Percentiles rank a stretch among this genome's conserved stretches.
phyloP scores from a whole-genome alignment of 208 protist genomes.

The Naegleria fowleri region DNA sequence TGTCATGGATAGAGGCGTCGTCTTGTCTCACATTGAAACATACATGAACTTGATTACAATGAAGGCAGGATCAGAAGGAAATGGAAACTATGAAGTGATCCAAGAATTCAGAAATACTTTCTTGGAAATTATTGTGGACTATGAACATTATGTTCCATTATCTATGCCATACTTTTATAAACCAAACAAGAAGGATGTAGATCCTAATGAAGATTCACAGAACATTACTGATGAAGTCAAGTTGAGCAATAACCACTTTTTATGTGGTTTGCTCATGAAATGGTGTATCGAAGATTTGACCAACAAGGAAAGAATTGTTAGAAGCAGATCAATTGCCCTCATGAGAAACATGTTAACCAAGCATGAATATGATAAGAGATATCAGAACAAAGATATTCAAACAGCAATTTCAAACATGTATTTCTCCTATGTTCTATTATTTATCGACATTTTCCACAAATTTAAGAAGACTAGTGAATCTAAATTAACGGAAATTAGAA shows the following conservation, averaged over 20 bases:
- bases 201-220: not conserved
- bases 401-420: not conserved
- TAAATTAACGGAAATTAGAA: not conserved
- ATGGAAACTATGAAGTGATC: not conserved
- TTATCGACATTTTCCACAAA: not conserved
- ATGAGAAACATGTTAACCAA: not conserved
- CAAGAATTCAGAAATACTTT: constrained; percentile 47
- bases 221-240: not conserved
- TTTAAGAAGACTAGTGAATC: not conserved
- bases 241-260: not conserved
- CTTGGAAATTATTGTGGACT: constrained; percentile 46
- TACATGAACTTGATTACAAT: not conserved
- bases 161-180: constrained; percentile 41
- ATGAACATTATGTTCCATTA: constrained; percentile 51
- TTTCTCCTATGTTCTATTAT: not conserved
- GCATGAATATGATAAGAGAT: constrained; percentile 18
- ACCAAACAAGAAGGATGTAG: not conserved
- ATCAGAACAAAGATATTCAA: not conserved
- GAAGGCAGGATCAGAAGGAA: not conserved
- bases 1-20: constrained; percentile 43
- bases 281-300: not conserved
- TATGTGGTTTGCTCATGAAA: not conserved
- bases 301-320: not conserved
- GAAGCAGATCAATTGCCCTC: not conserved
- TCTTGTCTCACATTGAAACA: constrained; percentile 16